A percentile compares a stretch with the other conserved stretches of the same genome.
Evolutionary conservation across 345 rosid genomes (phyloP).

Genomic region (Lumnitzera racemosa): DNA sequence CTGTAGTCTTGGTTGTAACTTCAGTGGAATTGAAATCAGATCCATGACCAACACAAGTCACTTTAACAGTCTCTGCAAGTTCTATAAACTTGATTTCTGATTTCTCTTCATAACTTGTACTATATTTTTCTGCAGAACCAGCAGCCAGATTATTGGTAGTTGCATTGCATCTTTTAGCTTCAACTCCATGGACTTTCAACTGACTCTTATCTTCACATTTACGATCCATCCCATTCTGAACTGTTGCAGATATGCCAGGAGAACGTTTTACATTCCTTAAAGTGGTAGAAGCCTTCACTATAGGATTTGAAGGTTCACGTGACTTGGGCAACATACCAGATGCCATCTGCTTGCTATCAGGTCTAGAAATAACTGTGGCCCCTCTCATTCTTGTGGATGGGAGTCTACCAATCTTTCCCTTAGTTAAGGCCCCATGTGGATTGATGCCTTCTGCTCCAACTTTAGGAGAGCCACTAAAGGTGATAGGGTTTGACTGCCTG

Average conservation of each 20-base stretch:
- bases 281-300: slow-evolving; percentile 25
- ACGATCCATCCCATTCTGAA: slow-evolving; percentile 31
- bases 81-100: slow-evolving; percentile 1
- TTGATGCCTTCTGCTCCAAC: slow-evolving; percentile 20
- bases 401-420: slow-evolving; percentile 35
- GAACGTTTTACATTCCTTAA: slow-evolving; percentile 30
- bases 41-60: background rate
- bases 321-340: slow-evolving; percentile 17
- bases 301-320: slow-evolving; percentile 25
- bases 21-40: background rate
- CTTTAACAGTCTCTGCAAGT: background rate
- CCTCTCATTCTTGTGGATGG: slow-evolving; percentile 31
- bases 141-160: slow-evolving; percentile 1
- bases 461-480: slow-evolving; percentile 28
- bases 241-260: slow-evolving; percentile 29
- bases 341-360: slow-evolving; percentile 21
- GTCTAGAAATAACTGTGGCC: slow-evolving; percentile 19
- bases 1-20: background rate
- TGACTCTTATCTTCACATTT: slow-evolving; percentile 24
- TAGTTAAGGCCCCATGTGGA: slow-evolving; percentile 27
- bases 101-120: background rate
- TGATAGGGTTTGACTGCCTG: slow-evolving; percentile 23
- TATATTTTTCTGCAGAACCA: background rate
- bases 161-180: slow-evolving; percentile 6
- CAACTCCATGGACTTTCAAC: slow-evolving; percentile 20